Percentiles rank a stretch among this genome's conserved stretches.
Conservation (phyloP, 2,329 filamentous ascomycete species). For the Aureobasidium sp. region DNA sequence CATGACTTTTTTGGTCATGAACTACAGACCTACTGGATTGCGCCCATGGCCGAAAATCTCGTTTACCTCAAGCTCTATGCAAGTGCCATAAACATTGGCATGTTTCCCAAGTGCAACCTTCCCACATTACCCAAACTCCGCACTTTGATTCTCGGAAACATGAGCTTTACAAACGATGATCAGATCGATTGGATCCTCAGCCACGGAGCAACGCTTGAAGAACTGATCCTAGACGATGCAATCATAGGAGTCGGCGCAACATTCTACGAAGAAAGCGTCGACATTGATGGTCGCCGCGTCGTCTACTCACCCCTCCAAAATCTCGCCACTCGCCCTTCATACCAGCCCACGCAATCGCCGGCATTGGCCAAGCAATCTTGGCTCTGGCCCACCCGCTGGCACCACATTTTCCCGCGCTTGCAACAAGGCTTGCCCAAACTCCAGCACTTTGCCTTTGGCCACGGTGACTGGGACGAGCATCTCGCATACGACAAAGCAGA, state of each 20-base stretch:
- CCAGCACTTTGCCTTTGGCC: not conserved
- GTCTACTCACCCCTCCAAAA: not conserved
- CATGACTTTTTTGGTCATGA: conserved; percentile 20
- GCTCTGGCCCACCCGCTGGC: not conserved
- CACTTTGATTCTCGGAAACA: conserved; percentile 34
- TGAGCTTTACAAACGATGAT: conserved; percentile 37
- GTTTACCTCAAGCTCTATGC: conserved; percentile 33
- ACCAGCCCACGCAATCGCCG: not conserved
- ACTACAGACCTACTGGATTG: conserved; percentile 20
- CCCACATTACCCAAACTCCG: conserved; percentile 33
- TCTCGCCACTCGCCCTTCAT: not conserved
- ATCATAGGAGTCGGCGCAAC: not conserved
- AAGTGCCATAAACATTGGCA: conserved; percentile 32
- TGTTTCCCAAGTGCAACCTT: conserved; percentile 34
- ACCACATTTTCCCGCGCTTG: not conserved
- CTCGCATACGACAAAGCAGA: not conserved
- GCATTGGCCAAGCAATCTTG: not conserved
- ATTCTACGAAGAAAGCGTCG: not conserved
- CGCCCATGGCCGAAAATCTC: conserved; percentile 19
- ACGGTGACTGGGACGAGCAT: not conserved
- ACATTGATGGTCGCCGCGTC: not conserved
- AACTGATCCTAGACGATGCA: conserved; percentile 39
- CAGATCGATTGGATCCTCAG: conserved; percentile 41
- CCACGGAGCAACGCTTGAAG: conserved; percentile 31
- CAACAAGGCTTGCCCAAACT: not conserved